Percentiles rank a stretch among this genome's conserved stretches.
Evolutionary conservation across 441 rosid species (phyloP).

Genomic region (Gossypium davidsonii): DNA sequence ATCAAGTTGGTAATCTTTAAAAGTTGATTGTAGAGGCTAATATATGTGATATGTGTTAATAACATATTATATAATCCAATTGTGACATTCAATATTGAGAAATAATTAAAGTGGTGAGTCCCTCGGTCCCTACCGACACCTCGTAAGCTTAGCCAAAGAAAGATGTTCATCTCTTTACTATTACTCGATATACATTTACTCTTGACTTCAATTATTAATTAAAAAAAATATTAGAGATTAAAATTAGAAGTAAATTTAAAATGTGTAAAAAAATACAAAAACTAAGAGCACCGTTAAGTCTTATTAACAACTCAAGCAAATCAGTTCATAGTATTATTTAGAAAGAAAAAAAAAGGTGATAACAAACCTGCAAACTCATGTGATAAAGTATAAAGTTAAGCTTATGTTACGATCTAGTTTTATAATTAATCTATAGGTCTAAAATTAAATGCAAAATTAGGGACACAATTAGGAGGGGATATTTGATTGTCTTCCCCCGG

Average conservation of each 20-base stretch:
- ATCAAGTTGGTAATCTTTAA: not conserved
- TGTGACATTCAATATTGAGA: not conserved
- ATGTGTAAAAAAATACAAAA: too few species aligned
- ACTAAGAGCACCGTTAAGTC: too few species aligned
- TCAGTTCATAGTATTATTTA: not conserved
- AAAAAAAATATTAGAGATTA: too few species aligned
- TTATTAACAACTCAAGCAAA: not conserved
- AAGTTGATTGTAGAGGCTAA: not conserved
- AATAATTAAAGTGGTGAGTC: not conserved
- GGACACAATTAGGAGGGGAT: not conserved
- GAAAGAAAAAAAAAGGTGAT: too few species aligned
- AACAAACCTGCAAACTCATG: not conserved
- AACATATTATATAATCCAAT: not conserved
- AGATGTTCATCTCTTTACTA: too few species aligned
- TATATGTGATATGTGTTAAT: not conserved
- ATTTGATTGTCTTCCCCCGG: slow-evolving; percentile 3
- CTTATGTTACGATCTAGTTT: not conserved
- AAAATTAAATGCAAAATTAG: not conserved
- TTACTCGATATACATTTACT: too few species aligned
- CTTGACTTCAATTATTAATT: too few species aligned
- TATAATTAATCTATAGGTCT: not conserved
- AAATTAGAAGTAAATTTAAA: too few species aligned
- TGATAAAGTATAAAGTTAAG: not conserved
- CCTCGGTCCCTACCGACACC: not conserved
- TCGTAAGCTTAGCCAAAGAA: not conserved